Conservation (phyloP, 192 early-diverging fungal species). For the Podila epicladia region DNA sequence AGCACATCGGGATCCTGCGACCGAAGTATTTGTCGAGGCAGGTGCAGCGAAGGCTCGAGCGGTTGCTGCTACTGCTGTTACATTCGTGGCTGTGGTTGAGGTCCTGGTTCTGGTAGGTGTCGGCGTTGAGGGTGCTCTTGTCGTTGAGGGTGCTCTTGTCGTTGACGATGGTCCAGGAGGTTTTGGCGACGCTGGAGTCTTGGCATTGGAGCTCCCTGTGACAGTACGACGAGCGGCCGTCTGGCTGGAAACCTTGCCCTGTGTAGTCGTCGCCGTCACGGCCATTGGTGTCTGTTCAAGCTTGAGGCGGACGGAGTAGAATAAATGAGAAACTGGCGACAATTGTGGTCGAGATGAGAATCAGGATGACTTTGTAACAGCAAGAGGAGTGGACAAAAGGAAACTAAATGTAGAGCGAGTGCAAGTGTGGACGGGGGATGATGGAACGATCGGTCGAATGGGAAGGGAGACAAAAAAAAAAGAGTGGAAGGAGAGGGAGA, state of each 20-base stretch:
- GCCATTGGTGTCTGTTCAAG: not conserved
- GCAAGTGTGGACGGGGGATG: not conserved
- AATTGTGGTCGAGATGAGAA: not conserved
- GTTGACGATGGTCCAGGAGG: not conserved
- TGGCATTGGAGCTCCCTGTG: not conserved
- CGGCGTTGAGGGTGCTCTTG: not conserved
- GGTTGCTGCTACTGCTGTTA: conserved; percentile 3
- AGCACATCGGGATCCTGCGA: not conserved
- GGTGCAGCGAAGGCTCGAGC: not conserved
- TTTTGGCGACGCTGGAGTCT: not conserved
- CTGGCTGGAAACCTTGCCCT: not conserved
- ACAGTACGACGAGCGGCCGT: not conserved
- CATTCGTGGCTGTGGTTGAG: conserved; percentile 1
- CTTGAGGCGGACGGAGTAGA: not conserved
- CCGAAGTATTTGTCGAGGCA: not conserved
- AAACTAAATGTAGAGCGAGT: not conserved
- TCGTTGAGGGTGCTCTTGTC: not conserved
- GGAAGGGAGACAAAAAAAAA: not conserved
- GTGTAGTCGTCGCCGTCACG: not conserved
- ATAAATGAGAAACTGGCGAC: not conserved
- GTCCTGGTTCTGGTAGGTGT: not conserved
- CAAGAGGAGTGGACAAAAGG: not conserved
- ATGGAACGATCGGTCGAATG: not conserved
- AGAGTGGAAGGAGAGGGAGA: not conserved
- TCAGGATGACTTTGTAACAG: not conserved